Base-by-base conservation (phyloP, 1,139 yeast species). In the Yamadazyma sp. region DNA sequence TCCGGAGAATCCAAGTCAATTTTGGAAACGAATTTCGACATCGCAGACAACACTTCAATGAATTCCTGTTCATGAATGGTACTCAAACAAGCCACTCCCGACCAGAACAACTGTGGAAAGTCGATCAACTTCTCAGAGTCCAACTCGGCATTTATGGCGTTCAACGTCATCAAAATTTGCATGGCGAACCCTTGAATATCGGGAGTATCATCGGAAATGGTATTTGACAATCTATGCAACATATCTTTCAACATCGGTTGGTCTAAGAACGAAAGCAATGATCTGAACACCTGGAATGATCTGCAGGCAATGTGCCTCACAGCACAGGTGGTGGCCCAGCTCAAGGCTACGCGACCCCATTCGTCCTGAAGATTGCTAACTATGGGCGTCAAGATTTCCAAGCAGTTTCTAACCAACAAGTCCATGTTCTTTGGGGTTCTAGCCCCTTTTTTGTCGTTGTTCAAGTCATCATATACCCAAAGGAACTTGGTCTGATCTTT, bases 321-420 rank as follows among this genome's bases (percentile, higher is more conserved):
- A 2, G 97, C 95, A 65, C 98, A 92, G 1, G 96, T 82, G 0
- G 98, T 92, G 0, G 98, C 97, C 98, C 98, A 94, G 27, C 75
- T 73, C 33, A 94, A 68, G 0, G 97, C 87, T 2, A 80, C 80
- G 34, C 84, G 67, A 37, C 95, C 84, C 98, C 98, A 88, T 38
- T 82, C 84, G 35, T 76, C 77, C 52, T 84, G 94, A 20, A 90
- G 64, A 3, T 70, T 72, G 1, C 82, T 79, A 7, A 64, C 59
- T 5, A 61, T 50, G 0, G 68, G 67, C 3, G 73, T 56, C 52
- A 89, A 80, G 1, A 86, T 72, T 21, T 73, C 76, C 28, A 89
- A 56, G 2, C 85, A 71, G 41, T 78, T 78, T 42, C 89, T 67
- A 6, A 87, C 82, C 44, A 90, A 65, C n/a, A 73, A 61, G 50